Evolutionary conservation across 768 basidiomycete species (phyloP).

Genomic region (Trametes villosa): DNA sequence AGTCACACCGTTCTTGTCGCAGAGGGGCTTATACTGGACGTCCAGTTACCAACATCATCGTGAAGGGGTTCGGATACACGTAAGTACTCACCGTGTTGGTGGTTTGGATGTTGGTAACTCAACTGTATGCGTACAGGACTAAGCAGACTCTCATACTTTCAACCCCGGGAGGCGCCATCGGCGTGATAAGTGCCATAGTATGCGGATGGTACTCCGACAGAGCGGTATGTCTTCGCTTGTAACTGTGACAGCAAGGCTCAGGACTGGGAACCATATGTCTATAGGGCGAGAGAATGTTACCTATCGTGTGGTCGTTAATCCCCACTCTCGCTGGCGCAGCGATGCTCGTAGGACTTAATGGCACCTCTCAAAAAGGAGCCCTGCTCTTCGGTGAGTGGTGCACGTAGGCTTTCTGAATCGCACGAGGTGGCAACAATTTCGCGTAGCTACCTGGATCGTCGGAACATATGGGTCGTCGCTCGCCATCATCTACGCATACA

Average conservation of each 20-base stretch:
- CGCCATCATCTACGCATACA: constrained; percentile 67
- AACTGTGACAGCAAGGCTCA: not conserved
- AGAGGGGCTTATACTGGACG: too few species aligned
- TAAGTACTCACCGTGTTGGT: constrained; percentile 32
- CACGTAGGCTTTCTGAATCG: too few species aligned
- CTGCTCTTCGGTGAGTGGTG: constrained; percentile 64
- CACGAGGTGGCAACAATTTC: too few species aligned
- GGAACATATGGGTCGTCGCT: constrained; percentile 64
- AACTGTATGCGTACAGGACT: constrained; percentile 41
- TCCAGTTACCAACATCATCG: constrained; percentile 63
- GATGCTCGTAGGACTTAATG: constrained; percentile 52
- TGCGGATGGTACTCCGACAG: constrained; percentile 71
- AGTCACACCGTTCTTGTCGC: not conserved
- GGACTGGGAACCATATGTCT: too few species aligned
- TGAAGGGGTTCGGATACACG: constrained; percentile 68
- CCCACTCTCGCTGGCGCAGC: constrained; percentile 62
- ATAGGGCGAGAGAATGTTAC: constrained; percentile 62
- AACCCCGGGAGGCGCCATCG: constrained; percentile 59
- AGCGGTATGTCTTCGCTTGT: constrained; percentile 43
- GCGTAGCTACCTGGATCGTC: constrained; percentile 51
- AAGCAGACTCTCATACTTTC: constrained; percentile 64
- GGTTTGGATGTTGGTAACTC: not conserved
- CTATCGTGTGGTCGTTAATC: constrained; percentile 59
- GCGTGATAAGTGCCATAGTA: constrained; percentile 49
- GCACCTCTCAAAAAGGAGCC: constrained; percentile 50